Evolutionary conservation across 495 filamentous ascomycete genomes (phyloP).

Genomic region (Penicillium chermesinum): DNA sequence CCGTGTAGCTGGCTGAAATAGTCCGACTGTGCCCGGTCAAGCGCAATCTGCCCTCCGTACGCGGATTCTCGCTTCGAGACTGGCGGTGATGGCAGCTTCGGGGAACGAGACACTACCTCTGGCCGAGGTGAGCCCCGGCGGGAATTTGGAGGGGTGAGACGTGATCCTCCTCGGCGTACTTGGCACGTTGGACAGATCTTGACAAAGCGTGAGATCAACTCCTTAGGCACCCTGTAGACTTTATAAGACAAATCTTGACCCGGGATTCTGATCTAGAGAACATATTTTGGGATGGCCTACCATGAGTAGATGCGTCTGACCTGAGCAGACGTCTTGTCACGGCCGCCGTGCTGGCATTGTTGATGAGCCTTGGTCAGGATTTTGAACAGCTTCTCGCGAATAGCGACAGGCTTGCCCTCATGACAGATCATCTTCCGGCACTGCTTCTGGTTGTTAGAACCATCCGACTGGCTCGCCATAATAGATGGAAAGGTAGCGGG

Average conservation of each 20-base stretch:
- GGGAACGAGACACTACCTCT: constrained; percentile 33
- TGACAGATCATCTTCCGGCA: constrained; percentile 49
- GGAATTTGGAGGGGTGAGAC: constrained; percentile 43
- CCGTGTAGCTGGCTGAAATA: constrained; percentile 28
- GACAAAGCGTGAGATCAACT: constrained; percentile 54
- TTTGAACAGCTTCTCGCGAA: constrained; percentile 53
- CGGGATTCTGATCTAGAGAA: not conserved
- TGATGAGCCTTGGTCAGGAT: constrained; percentile 53
- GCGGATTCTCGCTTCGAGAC: constrained; percentile 35
- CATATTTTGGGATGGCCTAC: constrained; percentile 25
- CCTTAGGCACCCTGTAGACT: constrained; percentile 49
- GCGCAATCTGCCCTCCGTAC: constrained; percentile 19
- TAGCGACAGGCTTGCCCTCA: constrained; percentile 57
- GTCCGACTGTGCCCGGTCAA: constrained; percentile 31
- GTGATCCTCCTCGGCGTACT: constrained; percentile 41
- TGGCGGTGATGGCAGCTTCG: constrained; percentile 38
- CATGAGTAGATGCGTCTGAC: constrained; percentile 55
- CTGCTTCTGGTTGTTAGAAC: constrained; percentile 20
- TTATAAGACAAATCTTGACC: not conserved
- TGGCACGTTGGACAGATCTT: constrained; percentile 52
- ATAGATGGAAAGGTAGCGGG: too few species aligned
- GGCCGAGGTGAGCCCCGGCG: constrained; percentile 39
- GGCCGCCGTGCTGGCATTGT: constrained; percentile 55
- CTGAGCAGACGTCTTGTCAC: constrained; percentile 55
- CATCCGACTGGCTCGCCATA: too few species aligned